phyloP scores from a whole-genome alignment of 2,329 filamentous ascomycete species.

The Coleophoma crateriformis region DNA sequence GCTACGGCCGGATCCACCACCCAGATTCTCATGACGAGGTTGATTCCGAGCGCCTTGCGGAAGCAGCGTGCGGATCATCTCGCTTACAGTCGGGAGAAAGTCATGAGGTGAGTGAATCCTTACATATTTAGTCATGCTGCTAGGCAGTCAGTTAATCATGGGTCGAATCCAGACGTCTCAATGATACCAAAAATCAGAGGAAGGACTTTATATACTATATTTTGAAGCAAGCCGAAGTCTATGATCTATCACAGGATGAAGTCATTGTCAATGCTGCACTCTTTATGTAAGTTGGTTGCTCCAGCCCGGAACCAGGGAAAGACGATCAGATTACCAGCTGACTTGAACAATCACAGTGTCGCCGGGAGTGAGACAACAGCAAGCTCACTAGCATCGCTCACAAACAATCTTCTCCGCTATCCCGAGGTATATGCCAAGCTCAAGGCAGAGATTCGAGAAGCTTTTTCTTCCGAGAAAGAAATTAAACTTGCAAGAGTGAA shows the following conservation, averaged over 20 bases:
- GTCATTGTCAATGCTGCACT: constrained; percentile 17
- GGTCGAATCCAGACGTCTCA: neutral
- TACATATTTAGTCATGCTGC: neutral
- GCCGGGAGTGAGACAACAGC: constrained; percentile 24
- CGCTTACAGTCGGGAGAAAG: neutral
- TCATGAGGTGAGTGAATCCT: neutral
- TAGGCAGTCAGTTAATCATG: neutral
- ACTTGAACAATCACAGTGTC: constrained; percentile 4
- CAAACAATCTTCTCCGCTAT: constrained; percentile 9
- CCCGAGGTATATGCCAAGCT: neutral
- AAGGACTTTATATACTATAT: constrained; percentile 20
- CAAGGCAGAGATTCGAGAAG: constrained; percentile 1
- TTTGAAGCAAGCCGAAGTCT: constrained; percentile 10
- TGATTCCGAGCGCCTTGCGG: neutral
- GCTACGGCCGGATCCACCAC: neutral
- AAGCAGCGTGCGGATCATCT: neutral
- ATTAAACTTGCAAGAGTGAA: constrained; percentile 1
- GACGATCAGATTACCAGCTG: too few relatives aligned
- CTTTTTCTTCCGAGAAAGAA: neutral
- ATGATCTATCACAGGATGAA: constrained; percentile 14
- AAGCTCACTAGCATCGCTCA: constrained; percentile 18
- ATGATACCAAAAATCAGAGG: neutral
- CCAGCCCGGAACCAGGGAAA: too few relatives aligned
- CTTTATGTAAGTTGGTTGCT: constrained; percentile 2
- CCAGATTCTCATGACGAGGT: neutral